Conservation (phyloP, 1,139 yeast species). For the Sugiyamaella grinbergsii region DNA sequence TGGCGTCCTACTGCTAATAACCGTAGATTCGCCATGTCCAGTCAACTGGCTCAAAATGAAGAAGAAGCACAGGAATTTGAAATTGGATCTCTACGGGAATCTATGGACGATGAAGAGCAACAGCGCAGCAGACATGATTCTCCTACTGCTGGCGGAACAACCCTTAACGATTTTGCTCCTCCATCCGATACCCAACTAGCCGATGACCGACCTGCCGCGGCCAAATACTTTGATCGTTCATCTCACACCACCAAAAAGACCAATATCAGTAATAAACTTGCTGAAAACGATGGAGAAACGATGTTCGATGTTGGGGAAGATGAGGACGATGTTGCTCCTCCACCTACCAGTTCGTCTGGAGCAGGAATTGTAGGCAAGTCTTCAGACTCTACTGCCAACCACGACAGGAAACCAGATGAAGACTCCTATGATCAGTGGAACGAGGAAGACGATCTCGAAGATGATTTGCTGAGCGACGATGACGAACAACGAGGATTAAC, state of each 20-base stretch:
- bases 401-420: constrained; percentile 12
- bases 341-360: constrained; percentile 1
- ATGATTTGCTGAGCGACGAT: constrained; percentile 14
- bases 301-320: constrained; percentile 32
- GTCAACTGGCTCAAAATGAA: constrained; percentile 83
- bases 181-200: constrained; percentile 17
- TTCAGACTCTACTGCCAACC: constrained; percentile 1
- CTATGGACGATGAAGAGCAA: constrained; percentile 42
- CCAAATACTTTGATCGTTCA: constrained; percentile 17
- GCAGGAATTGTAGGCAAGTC: constrained; percentile 3
- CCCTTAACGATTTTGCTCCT: constrained; percentile 16
- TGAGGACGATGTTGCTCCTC: constrained; percentile 14
- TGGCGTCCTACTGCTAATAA: constrained; percentile 99
- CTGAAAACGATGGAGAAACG: constrained; percentile 24
- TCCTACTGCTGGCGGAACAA: constrained; percentile 6
- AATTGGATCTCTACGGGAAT: constrained; percentile 47
- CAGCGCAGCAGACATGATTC: constrained; percentile 3
- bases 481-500: constrained; percentile 16
- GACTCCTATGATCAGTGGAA: constrained; percentile 31
- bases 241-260: constrained; percentile 13
- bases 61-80: constrained; percentile 62
- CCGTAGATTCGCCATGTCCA: constrained; percentile 90
- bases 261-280: not conserved
- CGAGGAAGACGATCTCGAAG: constrained; percentile 24
- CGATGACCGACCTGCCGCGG: constrained; percentile 24